These are phyloP conservation scores for Candida dubliniensis DNA, from an alignment of 1,139 yeast genomes.

Conservation along the genomic window DNA sequence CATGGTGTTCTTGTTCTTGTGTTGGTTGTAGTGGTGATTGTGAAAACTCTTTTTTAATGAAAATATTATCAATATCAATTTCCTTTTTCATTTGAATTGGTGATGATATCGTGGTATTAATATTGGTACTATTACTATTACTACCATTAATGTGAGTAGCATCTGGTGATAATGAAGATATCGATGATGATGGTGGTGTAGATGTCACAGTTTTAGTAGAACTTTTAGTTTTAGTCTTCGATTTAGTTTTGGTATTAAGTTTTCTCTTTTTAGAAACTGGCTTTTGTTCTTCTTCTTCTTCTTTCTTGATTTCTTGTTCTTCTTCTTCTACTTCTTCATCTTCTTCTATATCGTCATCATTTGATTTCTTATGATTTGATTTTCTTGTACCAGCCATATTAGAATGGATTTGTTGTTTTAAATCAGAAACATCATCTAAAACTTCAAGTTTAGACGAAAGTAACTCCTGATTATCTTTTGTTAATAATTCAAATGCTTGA, in stretches of 20 bases:
- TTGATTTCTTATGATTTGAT: constrained; percentile 6
- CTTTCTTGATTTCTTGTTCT: constrained; percentile 3
- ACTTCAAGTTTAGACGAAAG: constrained; percentile 14
- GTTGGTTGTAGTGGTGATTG: constrained; percentile 3
- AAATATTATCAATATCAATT: constrained; percentile 1
- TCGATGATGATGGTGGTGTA: constrained; percentile 3
- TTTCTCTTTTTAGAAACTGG: constrained; percentile 13
- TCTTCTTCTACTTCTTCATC: constrained; percentile 14
- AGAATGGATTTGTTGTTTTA: constrained; percentile 34
- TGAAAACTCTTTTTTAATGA: constrained; percentile 1
- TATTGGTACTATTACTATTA: too few species aligned
- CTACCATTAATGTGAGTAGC: background rate
- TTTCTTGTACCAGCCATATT: constrained; percentile 25
- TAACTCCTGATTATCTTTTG: constrained; percentile 16
- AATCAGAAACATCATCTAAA: constrained; percentile 28
- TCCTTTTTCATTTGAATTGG: constrained; percentile 9
- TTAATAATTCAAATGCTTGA: constrained; percentile 15
- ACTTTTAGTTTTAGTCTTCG: constrained; percentile 5
- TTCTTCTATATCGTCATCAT: constrained; percentile 13
- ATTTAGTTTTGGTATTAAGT: constrained; percentile 4
- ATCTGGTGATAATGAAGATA: constrained; percentile 1
- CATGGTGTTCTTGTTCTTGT: constrained; percentile 5
- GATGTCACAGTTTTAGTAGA: constrained; percentile 4
- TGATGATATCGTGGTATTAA: constrained; percentile 5
- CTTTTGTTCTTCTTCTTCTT: constrained; percentile 3